Evolutionary conservation across 768 basidiomycete genomes (phyloP), one percentile per base, ranked within the genome.

Genomic region (Cubamyces sp.): DNA sequence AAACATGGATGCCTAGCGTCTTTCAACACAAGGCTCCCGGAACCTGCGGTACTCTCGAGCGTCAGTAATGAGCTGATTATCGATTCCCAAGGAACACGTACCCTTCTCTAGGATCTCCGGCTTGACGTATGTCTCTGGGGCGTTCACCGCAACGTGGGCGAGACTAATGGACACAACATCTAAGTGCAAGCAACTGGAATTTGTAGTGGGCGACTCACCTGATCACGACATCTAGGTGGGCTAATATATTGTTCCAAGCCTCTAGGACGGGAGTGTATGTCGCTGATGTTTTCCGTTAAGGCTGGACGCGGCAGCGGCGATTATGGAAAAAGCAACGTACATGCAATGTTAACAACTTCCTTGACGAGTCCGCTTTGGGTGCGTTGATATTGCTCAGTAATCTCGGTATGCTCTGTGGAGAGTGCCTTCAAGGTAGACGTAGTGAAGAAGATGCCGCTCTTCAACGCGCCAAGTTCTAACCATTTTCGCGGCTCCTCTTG

Each of bases 1-100:
- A 99, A 79, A 68, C 96, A 98, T 15, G 97, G 97, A 77, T 99
- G 97, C 25, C 97, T 82, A 12, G 96, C 94, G 39, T 95, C 93
- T 62, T 82, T 84, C 23, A 98, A 79, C 42, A 92, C 74, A 12
- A 98, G 79, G 70, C 87, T 87, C 1, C 96, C 94, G 5, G 86
- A 80, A 14, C 94, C 94, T 94, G 61, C 2, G 59, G 37, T 30
- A 25, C 26, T 11, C 48, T 15, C 23, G 61, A 42, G 30, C 1
- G 11, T n/a, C 5, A 23, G 16, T n/a, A 18, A 11, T 25, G 16
- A 34, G 52, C 34, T n/a, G 16, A 9, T n/a, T 11, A 39, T 21
- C 30, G 23, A 9, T 3, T 3, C 42, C 11, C 15, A 30, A 26
- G 16, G 19, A 7, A 43, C 6, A 56, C 74, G 51, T 65, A 87